Base-by-base conservation (phyloP, 768 basidiomycete species). In the Gelatoporia subvermispora region DNA sequence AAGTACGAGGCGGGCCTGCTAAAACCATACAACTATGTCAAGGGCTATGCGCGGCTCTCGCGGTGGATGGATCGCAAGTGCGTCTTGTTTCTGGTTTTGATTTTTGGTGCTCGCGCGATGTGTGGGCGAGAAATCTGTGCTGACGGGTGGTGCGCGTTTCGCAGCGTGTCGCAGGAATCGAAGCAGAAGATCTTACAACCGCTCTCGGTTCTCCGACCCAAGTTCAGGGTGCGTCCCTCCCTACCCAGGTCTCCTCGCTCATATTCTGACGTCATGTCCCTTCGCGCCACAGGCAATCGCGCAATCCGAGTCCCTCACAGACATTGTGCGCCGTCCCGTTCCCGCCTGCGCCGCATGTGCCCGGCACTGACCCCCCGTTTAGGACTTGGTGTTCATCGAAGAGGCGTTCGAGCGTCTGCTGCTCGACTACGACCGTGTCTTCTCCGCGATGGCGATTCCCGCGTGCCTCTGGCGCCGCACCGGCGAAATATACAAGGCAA, bases 401-500 rank as follows among this genome's bases (percentile, higher is more conserved):
- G 95, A 98, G 68, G 93, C 89, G 0, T 97, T 98, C 60, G 95
- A 99, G 65, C 86, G 94, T 1, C 75, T 97, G 51, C 74, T 99
- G 49, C 80, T 98, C 18, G 93, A 96, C 62, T 97, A 97, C 54
- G 95, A 97, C 64, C 85, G 93, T 20, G 92, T 89, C 13, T 91
- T 92, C 68, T 85, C 85, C 45, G 93, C 91, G 0, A 97, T 99
- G 86, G 93, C 92, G 28, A 93, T 98, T 3, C 95, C 95, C 0
- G 93, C 93, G 0, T 99, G 95, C 56, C 76, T 97, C 5, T 98
- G 95, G 95, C 76, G 94, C 22, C 74, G 95, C 41, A 99, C 95
- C 2, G 95, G 95, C 28, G 94, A 98, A 71, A 98, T 98, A 54
- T 98, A 97, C 75, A 98, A 98, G 66, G 94, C 88, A 38, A 99